phyloP scores from a whole-genome alignment of 177 flowering plant genomes.

The Vitis hybrid region DNA sequence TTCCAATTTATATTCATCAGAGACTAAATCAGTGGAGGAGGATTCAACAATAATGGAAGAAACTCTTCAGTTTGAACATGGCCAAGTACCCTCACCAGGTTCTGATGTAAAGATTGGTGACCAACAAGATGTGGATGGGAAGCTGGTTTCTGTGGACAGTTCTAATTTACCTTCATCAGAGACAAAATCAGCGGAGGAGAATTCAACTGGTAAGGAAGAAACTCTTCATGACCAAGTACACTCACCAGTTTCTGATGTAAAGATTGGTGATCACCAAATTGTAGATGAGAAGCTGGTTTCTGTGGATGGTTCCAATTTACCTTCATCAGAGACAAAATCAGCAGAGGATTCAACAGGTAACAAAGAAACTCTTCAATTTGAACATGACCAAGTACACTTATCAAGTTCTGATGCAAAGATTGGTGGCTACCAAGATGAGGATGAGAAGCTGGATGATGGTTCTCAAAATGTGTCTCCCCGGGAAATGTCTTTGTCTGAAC shows the following conservation, averaged over 20 bases:
- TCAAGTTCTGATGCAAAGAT: constrained; percentile 15
- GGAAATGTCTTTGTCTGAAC: constrained; percentile 12
- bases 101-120: constrained; percentile 10
- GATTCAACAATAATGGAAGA: constrained; percentile 18
- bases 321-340: constrained; percentile 18
- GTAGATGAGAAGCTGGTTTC: neutral
- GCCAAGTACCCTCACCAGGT: constrained; percentile 17
- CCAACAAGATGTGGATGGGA: constrained; percentile 27
- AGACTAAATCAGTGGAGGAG: constrained; percentile 12
- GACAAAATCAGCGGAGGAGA: constrained; percentile 7
- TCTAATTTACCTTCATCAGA: constrained; percentile 5
- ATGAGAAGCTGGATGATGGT: constrained; percentile 20
- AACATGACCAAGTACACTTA: constrained; percentile 18
- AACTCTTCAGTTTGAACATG: constrained; percentile 13
- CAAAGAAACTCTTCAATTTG: constrained; percentile 18
- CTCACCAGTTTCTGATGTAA: constrained; percentile 11
- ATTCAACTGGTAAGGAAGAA: constrained; percentile 16
- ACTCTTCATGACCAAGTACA: constrained; percentile 8
- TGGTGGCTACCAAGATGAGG: constrained; percentile 21
- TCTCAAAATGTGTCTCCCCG: constrained; percentile 16
- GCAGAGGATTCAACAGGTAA: constrained; percentile 12
- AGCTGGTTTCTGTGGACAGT: constrained; percentile 8
- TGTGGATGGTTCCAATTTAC: constrained; percentile 1
- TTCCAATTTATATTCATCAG: constrained; percentile 15
- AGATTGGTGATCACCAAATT: constrained; percentile 4